A percentile compares a stretch with the other conserved stretches of the same genome.
These are phyloP conservation scores for Verbena officinalis DNA, from an alignment of 257 asterid species.

Conservation along the genomic window DNA sequence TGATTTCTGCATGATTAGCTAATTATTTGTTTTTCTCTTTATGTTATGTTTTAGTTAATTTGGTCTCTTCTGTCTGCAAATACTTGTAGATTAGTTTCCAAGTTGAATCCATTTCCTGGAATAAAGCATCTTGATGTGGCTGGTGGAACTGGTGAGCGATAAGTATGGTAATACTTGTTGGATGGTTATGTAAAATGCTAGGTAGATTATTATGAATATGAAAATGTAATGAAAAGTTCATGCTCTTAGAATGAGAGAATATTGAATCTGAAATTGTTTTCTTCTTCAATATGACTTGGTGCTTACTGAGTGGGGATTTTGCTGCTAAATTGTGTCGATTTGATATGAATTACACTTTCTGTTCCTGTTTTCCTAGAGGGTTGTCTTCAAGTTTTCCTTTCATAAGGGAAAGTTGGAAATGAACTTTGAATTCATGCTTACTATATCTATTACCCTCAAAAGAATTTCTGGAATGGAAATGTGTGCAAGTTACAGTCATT, in stretches of 20 bases:
- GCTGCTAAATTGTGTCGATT: conserved; percentile 5
- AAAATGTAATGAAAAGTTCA: neutral
- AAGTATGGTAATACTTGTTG: conserved; percentile 16
- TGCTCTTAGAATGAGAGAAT: neutral
- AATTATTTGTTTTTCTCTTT: neutral
- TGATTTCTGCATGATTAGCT: conserved; percentile 24
- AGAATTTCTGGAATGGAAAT: neutral
- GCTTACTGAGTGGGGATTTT: neutral
- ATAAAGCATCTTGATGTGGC: conserved; percentile 99
- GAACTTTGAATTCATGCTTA: conserved; percentile 4
- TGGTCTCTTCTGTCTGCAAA: conserved; percentile 13
- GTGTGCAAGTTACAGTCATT: conserved; percentile 17
- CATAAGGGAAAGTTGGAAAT: neutral
- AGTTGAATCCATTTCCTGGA: conserved; percentile 93
- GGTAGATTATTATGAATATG: conserved; percentile 4
- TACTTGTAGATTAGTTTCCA: conserved; percentile 66
- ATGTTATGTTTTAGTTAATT: neutral
- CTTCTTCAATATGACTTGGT: neutral
- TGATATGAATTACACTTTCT: conserved; percentile 9
- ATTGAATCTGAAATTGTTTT: neutral
- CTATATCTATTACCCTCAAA: neutral
- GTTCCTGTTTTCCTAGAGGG: neutral
- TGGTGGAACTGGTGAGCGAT: conserved; percentile 86
- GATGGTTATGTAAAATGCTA: conserved; percentile 14
- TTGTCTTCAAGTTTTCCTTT: conserved; percentile 7